Percentiles rank a stretch among this genome's conserved stretches.
phyloP scores from a whole-genome alignment of 192 early-diverging fungal species.

The Linnemannia exigua region DNA sequence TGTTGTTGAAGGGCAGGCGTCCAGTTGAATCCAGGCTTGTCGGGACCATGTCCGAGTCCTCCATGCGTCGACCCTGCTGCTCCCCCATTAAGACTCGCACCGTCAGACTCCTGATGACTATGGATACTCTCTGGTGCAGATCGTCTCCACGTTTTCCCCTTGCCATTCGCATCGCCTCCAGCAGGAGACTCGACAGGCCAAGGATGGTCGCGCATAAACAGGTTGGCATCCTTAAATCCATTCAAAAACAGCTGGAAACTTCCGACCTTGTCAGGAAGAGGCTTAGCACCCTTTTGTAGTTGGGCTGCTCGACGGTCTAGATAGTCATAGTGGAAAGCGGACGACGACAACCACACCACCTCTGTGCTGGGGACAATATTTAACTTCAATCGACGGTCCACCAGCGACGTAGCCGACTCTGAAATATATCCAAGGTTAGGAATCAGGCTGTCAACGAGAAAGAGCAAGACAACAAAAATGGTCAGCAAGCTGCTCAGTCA shows the following conservation, averaged over 20 bases:
- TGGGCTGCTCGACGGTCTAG: constrained; percentile 60
- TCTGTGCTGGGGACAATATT: constrained; percentile 89
- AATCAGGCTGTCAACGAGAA: constrained; percentile 69
- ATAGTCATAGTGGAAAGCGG: constrained; percentile 88
- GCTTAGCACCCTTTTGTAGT: constrained; percentile 56
- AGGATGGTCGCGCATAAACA: constrained; percentile 82
- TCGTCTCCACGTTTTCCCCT: constrained; percentile 13
- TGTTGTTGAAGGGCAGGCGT: constrained; percentile 63
- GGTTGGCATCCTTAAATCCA: constrained; percentile 86
- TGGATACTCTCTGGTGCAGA: constrained; percentile 20
- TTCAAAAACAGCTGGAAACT: constrained; percentile 88
- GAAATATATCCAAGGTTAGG: constrained; percentile 92
- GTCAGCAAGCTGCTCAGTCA: not conserved
- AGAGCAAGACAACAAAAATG: not conserved
- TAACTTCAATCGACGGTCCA: constrained; percentile 82
- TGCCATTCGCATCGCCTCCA: constrained; percentile 2
- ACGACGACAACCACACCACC: constrained; percentile 77
- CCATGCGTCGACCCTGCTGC: constrained; percentile 18
- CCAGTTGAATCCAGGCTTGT: constrained; percentile 59
- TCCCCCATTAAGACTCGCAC: constrained; percentile 21
- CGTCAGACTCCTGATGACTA: constrained; percentile 29
- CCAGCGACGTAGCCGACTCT: constrained; percentile 87
- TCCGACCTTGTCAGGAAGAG: constrained; percentile 84
- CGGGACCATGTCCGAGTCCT: constrained; percentile 13
- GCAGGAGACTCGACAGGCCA: constrained; percentile 44